Percentiles rank a stretch among this genome's conserved stretches.
phyloP scores from a whole-genome alignment of 2,329 filamentous ascomycete genomes.

The Fusarium cyanostomum region DNA sequence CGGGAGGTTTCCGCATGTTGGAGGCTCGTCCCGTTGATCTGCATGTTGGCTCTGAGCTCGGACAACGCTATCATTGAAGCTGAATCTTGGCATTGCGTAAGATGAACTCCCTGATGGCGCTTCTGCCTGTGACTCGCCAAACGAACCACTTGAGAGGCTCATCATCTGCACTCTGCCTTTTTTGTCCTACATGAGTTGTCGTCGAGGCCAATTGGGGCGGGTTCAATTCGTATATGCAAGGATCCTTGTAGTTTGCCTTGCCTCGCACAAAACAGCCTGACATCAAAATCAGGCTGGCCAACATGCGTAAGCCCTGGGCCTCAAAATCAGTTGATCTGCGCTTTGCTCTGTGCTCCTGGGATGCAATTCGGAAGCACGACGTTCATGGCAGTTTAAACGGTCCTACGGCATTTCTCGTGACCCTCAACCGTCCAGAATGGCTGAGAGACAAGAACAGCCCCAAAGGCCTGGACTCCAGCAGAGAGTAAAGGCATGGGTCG shows the following conservation, averaged over 20 bases:
- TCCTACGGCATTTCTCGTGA: neutral
- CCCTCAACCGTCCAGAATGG: neutral
- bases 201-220: neutral
- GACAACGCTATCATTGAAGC: neutral
- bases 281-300: neutral
- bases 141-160: neutral
- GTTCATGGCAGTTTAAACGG: neutral
- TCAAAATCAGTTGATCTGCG: neutral
- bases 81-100: neutral
- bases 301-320: neutral
- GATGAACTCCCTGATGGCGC: neutral
- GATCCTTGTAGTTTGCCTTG: neutral
- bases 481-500: slow-evolving; percentile 4
- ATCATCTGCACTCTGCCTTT: slow-evolving; percentile 3
- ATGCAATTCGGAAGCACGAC: neutral
- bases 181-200: neutral
- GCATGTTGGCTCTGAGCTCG: neutral
- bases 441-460: neutral
- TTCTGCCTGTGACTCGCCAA: neutral
- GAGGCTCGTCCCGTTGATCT: neutral
- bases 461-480: neutral
- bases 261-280: neutral
- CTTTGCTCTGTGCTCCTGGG: neutral
- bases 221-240: slow-evolving; percentile 10
- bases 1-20: neutral